Evolutionary conservation across 768 basidiomycete genomes (phyloP), one percentile per base, ranked within the genome.

Genomic region (Filobasidium wieringae): DNA sequence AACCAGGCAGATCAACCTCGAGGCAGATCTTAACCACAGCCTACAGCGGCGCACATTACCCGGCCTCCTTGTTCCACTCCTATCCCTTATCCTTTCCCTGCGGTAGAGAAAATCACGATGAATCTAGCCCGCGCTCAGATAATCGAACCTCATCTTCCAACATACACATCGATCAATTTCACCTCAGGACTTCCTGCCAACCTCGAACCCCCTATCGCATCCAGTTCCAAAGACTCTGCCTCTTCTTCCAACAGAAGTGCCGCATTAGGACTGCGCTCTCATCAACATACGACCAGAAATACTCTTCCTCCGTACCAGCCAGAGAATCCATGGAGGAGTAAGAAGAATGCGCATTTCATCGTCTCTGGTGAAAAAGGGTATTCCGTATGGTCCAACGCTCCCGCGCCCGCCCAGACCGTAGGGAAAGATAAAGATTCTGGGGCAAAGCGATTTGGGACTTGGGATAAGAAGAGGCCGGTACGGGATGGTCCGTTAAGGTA

Each of bases 261-360:
- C n/a, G n/a, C n/a, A n/a, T n/a, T n/a, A n/a, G n/a, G n/a, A n/a
- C n/a, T n/a, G n/a, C n/a, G n/a, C n/a, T n/a, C n/a, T n/a, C n/a
- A n/a, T n/a, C n/a, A n/a, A n/a, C n/a, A n/a, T n/a, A n/a, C n/a
- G n/a, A n/a, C n/a, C n/a, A n/a, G n/a, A n/a, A n/a, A n/a, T n/a
- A n/a, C n/a, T n/a, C n/a, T n/a, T n/a, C 36, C 36, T 37, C 36
- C 36, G 9, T 9, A 37, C 9, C 36, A 37, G n/a, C 36, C 36
- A 9, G n/a, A 7, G 3, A 19, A 4, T 7, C 14, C 14, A 12
- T 14, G 90, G 91, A 33, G 90, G 91, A 3, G 93, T 89, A 27
- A 90, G 90, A 17, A 91, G 91, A n/a, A 95, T 91, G 57, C 76
- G 67, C 58, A 76, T 76, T 64, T 81, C 82, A 57, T 87, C 85